Base-by-base conservation (phyloP, 1,284 basidiomycete genomes). In the Cryptococcus sp. region DNA sequence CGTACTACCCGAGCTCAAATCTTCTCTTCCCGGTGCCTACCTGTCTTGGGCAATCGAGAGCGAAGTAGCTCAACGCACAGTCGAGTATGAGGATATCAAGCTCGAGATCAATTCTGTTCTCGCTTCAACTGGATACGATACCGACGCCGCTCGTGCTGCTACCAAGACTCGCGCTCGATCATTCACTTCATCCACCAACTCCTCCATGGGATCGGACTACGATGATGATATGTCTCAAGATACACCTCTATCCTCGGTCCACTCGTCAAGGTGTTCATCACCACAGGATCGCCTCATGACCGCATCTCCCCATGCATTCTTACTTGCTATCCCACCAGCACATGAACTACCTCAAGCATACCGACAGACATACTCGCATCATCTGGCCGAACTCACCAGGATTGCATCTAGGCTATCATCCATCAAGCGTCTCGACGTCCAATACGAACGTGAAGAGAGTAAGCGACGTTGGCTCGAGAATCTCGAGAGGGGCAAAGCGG, bases 1-100 rank as follows among this genome's bases (percentile, higher is more conserved):
- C 65, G 82, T 89, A 24, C 66, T 88, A 22, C 75, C 81, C 24
- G 64, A 67, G 50, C 72, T 82, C 55, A 73, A 72, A 53, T 59
- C 66, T 18, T 48, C 55, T 2, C 59, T 75, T n/a, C 70, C 73
- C 14, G 48, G 58, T 1, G 66, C 66, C 4, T 76, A 70, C 59
- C 64, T 74, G 23, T 60, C 67, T 18, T 74, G 70, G 70, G 56
- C 62, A 0, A 65, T 74, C 48, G 53, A 61, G 25, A 67, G 66
- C 48, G 73, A 76, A 55, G 56, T 60, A 7, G 34, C 25, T 28
- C 48, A 54, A 34, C 64, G 67, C 50, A 48, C 62, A 40, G 57
- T 57, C 39, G 68, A 72, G 45, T 74, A 68, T 54, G 59, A 62
- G 22, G 41, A 41, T 11, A 49, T 71, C 10, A 52, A 59, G 21